A percentile compares a stretch with the other conserved stretches of the same genome.
phyloP scores from a whole-genome alignment of 164 flowering plant genomes.

The Kalanchoe fedtschenkoi region DNA sequence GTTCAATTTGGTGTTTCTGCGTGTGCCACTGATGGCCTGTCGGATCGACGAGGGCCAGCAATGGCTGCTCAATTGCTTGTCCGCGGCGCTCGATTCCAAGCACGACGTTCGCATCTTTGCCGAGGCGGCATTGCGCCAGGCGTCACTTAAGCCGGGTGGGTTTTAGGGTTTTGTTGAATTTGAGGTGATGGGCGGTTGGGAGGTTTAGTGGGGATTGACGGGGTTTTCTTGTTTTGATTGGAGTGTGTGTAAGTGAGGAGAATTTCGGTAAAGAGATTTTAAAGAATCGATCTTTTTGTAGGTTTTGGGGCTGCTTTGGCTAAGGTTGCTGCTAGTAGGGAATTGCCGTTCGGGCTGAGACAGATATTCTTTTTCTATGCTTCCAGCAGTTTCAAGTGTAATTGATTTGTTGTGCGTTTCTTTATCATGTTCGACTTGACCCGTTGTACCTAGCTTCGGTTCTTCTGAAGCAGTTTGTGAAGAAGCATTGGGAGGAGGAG shows the following conservation, averaged over 20 bases:
- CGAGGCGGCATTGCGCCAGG: conserved; percentile 78
- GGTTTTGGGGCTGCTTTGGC: conserved; percentile 85
- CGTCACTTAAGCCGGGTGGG: conserved; percentile 80
- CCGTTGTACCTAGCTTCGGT: conserved; percentile 75
- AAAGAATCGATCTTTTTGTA: conserved; percentile 6
- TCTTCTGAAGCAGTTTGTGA: conserved; percentile 76
- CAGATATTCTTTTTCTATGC: conserved; percentile 76
- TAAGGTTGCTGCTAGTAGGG: conserved; percentile 64
- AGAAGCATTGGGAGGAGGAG: conserved; percentile 89
- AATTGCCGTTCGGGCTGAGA: conserved; percentile 67
- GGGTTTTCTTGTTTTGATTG: background rate
- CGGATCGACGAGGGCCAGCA: conserved; percentile 65
- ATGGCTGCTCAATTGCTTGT: conserved; percentile 82
- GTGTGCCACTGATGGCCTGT: too few species aligned
- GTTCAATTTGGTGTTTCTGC: too few species aligned
- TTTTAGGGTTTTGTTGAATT: background rate
- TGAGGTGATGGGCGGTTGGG: background rate
- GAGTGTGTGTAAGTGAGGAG: too few species aligned
- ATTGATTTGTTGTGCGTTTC: background rate
- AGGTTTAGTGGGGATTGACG: background rate
- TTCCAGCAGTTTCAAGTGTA: too few species aligned
- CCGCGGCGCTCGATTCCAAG: conserved; percentile 75
- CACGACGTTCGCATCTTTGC: conserved; percentile 75
- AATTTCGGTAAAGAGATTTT: background rate
- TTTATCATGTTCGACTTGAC: conserved; percentile 42